Percentiles rank a stretch among this genome's conserved stretches.
Conservation (phyloP, 1,284 basidiomycete genomes). For the Pseudozyma hubeiensis region DNA sequence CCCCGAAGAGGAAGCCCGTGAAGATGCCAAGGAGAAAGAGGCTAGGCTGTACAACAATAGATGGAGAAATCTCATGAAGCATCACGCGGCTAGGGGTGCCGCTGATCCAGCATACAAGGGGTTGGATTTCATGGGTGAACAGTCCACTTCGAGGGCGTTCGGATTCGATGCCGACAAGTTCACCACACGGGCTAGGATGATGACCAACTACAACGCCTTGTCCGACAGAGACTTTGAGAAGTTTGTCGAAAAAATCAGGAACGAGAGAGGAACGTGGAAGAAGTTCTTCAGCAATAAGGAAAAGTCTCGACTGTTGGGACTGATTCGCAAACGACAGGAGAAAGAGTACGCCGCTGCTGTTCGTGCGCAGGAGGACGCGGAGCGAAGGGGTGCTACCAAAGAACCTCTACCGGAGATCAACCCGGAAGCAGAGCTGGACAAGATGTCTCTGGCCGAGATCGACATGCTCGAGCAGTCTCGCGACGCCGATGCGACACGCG, state of each 20-base stretch:
- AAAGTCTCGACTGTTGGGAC: slow-evolving; percentile 28
- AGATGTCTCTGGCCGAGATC: slow-evolving; percentile 39
- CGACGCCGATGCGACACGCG: slow-evolving; percentile 37
- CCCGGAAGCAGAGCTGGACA: slow-evolving; percentile 47
- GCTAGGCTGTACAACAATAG: slow-evolving; percentile 37
- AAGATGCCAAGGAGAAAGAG: slow-evolving; percentile 23
- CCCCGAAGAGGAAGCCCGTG: slow-evolving; percentile 25
- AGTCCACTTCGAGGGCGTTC: slow-evolving; percentile 29
- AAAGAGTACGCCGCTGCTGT: slow-evolving; percentile 35
- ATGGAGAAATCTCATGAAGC: slow-evolving; percentile 39
- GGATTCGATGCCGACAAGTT: slow-evolving; percentile 47
- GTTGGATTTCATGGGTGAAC: slow-evolving; percentile 46
- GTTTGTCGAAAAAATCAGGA: slow-evolving; percentile 49
- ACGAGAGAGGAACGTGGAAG: slow-evolving; percentile 31
- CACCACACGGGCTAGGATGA: slow-evolving; percentile 47
- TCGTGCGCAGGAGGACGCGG: slow-evolving; percentile 39
- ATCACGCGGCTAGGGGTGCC: slow-evolving; percentile 38
- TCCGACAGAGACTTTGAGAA: slow-evolving; percentile 53
- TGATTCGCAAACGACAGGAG: slow-evolving; percentile 43
- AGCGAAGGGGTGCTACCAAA: slow-evolving; percentile 34
- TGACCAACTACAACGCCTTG: slow-evolving; percentile 61
- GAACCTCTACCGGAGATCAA: slow-evolving; percentile 44
- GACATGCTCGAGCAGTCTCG: slow-evolving; percentile 50
- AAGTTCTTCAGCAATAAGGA: slow-evolving; percentile 41
- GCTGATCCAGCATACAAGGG: slow-evolving; percentile 45